Evolutionary conservation across 257 asterid genomes (phyloP), one percentile per base, ranked within the genome.

Genomic region (Solanum virginianum): DNA sequence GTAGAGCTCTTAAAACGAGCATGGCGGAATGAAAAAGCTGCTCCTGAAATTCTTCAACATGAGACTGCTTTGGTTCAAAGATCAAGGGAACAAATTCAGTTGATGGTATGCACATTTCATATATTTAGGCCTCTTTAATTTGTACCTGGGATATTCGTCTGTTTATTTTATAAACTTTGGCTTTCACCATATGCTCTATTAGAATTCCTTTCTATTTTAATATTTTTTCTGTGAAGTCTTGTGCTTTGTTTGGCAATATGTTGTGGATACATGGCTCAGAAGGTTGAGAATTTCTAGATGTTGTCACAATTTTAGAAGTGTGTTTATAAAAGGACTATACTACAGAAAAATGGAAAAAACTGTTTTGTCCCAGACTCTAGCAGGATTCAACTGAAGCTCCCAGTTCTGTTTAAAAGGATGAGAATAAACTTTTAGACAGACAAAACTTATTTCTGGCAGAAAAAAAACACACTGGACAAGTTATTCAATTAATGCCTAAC

Each of bases 11-110:
- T 96, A 88, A 96, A 96, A 91, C 89, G 89, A 43, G 97, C 94
- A 9, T 95, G 98, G 98, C 90, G 95, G 87, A 96, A 94, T 84
- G 98, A 96, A 92, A 94, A 95, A 91, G 98, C 97, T 22, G 97
- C 98, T 45, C 98, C 98, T 22, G 95, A 96, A 91, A 93, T 95
- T 86, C 98, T 96, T 84, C 90, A 85, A 55, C 94, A 88, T 84
- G 93, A 93, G 83, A 80, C 90, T 36, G 89, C 89, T 87, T 89
- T 96, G 60, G 91, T 96, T 62, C 92, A 88, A 66, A 90, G 97
- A 71, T 90, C 97, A n/a, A 90, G 98, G 68, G 91, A 91, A 80
- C 95, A 89, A 87, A 91, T 94, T 90, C 92, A 93, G 39, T 86
- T 92, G 79, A 91, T 92, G 97, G 99, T 94, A 89, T 80, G 24